Percentiles rank a stretch among this genome's conserved stretches.
Conservation (phyloP, 164 flowering plant species). For the Euptelea pleiosperma region DNA sequence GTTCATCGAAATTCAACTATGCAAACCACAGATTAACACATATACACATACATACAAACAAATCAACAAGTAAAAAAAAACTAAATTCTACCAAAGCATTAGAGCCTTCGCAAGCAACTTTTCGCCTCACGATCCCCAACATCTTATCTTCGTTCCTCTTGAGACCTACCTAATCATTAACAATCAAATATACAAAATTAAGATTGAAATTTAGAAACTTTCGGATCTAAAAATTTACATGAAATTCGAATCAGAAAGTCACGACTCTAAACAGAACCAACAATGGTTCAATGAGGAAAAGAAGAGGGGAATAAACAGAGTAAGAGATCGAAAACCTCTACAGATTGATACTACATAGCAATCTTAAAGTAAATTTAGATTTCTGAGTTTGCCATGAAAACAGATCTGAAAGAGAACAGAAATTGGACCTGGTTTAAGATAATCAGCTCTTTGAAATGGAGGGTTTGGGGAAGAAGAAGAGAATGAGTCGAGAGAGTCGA, state of each 20-base stretch:
- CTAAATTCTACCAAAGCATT: conserved; percentile 3
- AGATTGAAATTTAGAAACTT: not conserved
- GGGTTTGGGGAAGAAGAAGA: not conserved
- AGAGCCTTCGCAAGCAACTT: not conserved
- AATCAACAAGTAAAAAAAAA: no score
- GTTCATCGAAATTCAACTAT: not conserved
- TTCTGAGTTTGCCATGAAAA: not conserved
- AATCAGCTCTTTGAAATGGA: not conserved
- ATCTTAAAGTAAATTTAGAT: not conserved
- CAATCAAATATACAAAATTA: not conserved
- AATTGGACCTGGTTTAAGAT: not conserved
- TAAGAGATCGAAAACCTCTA: not conserved
- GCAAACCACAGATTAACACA: not conserved
- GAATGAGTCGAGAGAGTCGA: not conserved
- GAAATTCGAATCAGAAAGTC: not conserved
- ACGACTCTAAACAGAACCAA: not conserved
- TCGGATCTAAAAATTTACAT: not conserved
- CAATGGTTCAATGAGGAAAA: no score
- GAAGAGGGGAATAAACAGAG: not conserved
- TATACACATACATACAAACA: not conserved
- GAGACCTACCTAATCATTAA: not conserved
- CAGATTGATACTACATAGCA: not conserved
- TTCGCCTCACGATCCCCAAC: conserved; percentile 2
- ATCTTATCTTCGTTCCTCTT: not conserved
- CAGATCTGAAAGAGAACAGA: not conserved